Evolutionary conservation across 495 filamentous ascomycete genomes (phyloP).

Genomic region (Aspergillus kassunensis): DNA sequence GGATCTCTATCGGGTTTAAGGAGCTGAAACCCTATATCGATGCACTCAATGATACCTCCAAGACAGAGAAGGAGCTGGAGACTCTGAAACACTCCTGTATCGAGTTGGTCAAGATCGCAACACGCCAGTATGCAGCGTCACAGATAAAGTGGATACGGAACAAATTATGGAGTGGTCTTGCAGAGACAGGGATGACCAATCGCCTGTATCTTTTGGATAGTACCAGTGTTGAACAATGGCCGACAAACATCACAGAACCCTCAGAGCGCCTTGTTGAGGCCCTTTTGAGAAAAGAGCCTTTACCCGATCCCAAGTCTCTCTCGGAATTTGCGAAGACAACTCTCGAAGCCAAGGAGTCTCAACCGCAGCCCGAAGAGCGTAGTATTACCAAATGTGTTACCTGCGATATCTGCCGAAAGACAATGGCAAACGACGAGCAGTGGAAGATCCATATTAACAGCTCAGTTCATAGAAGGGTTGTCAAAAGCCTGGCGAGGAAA

Average conservation of each 20-base stretch:
- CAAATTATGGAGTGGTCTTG: constrained; percentile 66
- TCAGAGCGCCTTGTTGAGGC: constrained; percentile 56
- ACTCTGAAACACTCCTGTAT: constrained; percentile 41
- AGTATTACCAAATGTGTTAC: constrained; percentile 32
- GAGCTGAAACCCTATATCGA: constrained; percentile 72
- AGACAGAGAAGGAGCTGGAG: constrained; percentile 38
- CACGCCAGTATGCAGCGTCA: constrained; percentile 77
- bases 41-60: constrained; percentile 37
- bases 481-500: constrained; percentile 32
- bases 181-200: constrained; percentile 44
- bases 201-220: constrained; percentile 73
- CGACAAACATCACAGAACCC: constrained; percentile 54
- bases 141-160: constrained; percentile 85
- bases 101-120: constrained; percentile 67
- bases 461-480: constrained; percentile 51
- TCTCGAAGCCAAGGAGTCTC: constrained; percentile 50
- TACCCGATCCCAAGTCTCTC: constrained; percentile 59
- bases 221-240: constrained; percentile 56
- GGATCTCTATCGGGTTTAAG: constrained; percentile 94
- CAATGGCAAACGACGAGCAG: constrained; percentile 62
- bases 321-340: constrained; percentile 56
- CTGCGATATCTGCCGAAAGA: constrained; percentile 72
- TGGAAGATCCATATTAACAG: constrained; percentile 76
- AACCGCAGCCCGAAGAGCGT: constrained; percentile 36
- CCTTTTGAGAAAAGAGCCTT: constrained; percentile 53